Evolutionary conservation across 2,329 filamentous ascomycete species (phyloP), one percentile per base, ranked within the genome.

Genomic region (Fusarium annulatum): DNA sequence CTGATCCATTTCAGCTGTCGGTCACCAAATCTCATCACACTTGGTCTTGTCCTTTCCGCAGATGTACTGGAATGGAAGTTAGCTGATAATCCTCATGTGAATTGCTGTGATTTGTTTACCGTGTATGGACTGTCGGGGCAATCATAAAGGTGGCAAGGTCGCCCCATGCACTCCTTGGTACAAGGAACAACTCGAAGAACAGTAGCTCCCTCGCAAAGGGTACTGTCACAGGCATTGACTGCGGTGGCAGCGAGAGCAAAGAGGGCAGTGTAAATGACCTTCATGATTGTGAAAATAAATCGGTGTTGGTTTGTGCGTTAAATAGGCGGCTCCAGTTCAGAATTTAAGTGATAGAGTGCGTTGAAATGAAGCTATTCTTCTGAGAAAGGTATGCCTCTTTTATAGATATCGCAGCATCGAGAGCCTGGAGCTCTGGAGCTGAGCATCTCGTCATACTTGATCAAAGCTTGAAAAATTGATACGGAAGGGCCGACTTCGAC

Each of bases 41-140:
- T 66, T 57, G 5, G 60, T 64, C 30, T 64, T 66, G 42, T 66
- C 60, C 7, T 56, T 63, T 21, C 63, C 63, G 5, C 63, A 66
- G 23, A 66, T 64, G n/a, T 66, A 57, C 63, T 66, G 1, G 2
- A 8, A 9, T 7, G 1, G 0, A 0, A 33, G 7, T 64, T n/a
- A 66, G 49, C 2, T 3, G 9, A 0, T 8, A n/a, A n/a, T n/a
- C n/a, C n/a, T n/a, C n/a, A n/a, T n/a, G n/a, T n/a, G n/a, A n/a
- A n/a, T n/a, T n/a, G 14, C 9, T 7, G 9, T 11, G 12, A 49
- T 9, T n/a, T 33, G 2, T 5, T n/a, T 57, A 66, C 63, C 33
- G 41, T 48, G 11, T 64, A 57, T 6, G 51, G 61, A n/a, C 30
- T 64, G 8, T 39, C 42, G 0, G 60, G 48, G 23, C 63, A 66